Evolutionary conservation across 495 filamentous ascomycete genomes (phyloP).

Genomic region (Wilcoxina mikolae): DNA sequence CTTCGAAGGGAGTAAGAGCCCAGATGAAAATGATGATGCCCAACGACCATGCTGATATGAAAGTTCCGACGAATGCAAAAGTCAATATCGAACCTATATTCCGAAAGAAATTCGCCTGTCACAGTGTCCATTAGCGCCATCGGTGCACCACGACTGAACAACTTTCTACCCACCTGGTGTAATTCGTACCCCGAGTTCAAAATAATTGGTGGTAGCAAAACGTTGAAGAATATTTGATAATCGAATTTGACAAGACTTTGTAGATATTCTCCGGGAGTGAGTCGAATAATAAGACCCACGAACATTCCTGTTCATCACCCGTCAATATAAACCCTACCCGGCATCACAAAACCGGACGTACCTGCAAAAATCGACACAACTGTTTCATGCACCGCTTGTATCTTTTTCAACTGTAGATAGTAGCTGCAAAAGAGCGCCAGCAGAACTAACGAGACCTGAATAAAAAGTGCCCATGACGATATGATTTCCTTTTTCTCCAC

Average conservation of each 20-base stretch:
- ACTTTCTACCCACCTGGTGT: neutral
- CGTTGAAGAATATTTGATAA: constrained; percentile 98
- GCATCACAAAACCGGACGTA: constrained; percentile 31
- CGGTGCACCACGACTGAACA: neutral
- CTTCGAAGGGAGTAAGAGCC: constrained; percentile 71
- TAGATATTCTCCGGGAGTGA: constrained; percentile 64
- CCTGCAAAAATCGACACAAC: constrained; percentile 96
- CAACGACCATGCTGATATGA: constrained; percentile 91
- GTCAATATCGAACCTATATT: constrained; percentile 96
- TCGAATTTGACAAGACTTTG: constrained; percentile 84
- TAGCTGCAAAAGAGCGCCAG: constrained; percentile 94
- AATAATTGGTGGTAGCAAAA: constrained; percentile 93
- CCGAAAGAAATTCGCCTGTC: constrained; percentile 84
- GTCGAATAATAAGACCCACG: constrained; percentile 74
- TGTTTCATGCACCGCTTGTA: constrained; percentile 94
- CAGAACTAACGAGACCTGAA: constrained; percentile 83
- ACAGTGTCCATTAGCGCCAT: neutral
- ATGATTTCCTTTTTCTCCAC: constrained; percentile 73
- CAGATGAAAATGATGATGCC: constrained; percentile 71
- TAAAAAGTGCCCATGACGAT: constrained; percentile 92
- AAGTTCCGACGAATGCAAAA: constrained; percentile 96
- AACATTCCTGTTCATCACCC: constrained; percentile 58
- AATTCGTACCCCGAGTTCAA: constrained; percentile 70
- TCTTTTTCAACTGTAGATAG: constrained; percentile 81
- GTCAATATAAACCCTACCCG: neutral